These are phyloP conservation scores for Colletotrichum magnum DNA, from an alignment of 2,329 filamentous ascomycete genomes.

Conservation along the genomic window DNA sequence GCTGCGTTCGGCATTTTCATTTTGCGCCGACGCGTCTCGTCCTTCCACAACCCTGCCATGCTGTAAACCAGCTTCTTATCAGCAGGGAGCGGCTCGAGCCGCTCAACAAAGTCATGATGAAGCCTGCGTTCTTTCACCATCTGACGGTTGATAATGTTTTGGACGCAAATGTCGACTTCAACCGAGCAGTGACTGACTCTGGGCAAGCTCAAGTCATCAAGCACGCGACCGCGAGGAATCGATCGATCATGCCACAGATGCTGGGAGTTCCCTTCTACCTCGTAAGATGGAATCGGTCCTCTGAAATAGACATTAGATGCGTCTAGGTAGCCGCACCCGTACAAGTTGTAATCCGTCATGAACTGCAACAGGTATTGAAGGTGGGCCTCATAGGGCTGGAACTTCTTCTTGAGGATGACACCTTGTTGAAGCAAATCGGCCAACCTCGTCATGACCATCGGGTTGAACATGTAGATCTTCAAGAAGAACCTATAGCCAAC, in stretches of 20 bases:
- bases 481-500: constrained; percentile 93
- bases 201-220: constrained; percentile 75
- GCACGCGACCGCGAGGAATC: constrained; percentile 71
- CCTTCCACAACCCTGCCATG: constrained; percentile 93
- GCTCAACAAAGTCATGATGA: constrained; percentile 90
- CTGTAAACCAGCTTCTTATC: constrained; percentile 91
- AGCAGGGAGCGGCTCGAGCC: constrained; percentile 70
- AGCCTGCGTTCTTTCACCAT: constrained; percentile 82
- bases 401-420: constrained; percentile 83
- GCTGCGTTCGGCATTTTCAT: constrained; percentile 75
- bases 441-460: constrained; percentile 86
- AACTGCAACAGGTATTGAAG: constrained; percentile 94
- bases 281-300: constrained; percentile 78
- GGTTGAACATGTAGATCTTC: constrained; percentile 95
- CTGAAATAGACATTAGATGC: constrained; percentile 80
- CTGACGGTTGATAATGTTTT: constrained; percentile 87
- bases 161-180: constrained; percentile 90
- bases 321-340: constrained; percentile 91
- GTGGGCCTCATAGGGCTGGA: constrained; percentile 96
- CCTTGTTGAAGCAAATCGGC: constrained; percentile 91
- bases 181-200: constrained; percentile 89
- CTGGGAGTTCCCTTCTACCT: constrained; percentile 69
- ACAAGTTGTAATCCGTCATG: constrained; percentile 98
- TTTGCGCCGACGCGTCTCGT: constrained; percentile 86
- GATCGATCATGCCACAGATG: constrained; percentile 87